These are phyloP conservation scores for Cutaneotrichosporon sp. DNA, from an alignment of 1,284 basidiomycete species.

Conservation along the genomic window DNA sequence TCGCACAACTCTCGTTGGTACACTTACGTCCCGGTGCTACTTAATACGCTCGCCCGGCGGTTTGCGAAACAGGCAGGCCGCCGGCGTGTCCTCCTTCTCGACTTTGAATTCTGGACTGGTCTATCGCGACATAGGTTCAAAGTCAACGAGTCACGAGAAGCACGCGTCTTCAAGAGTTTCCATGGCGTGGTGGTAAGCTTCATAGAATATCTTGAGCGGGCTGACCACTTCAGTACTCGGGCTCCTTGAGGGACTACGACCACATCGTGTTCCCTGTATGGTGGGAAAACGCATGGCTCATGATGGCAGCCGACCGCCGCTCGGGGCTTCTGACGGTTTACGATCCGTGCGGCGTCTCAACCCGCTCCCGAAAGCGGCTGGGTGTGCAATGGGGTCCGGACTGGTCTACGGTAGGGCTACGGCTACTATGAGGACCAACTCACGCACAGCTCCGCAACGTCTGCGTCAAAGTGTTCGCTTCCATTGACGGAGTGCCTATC, in stretches of 20 bases:
- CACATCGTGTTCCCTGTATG: conserved; percentile 2
- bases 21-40: background rate
- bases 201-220: background rate
- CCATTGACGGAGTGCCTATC: background rate
- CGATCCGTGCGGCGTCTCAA: conserved; percentile 1
- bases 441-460: background rate
- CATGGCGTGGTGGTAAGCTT: background rate
- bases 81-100: background rate
- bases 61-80: background rate
- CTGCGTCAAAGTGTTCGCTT: background rate
- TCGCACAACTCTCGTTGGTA: background rate
- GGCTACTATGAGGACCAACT: background rate
- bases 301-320: background rate
- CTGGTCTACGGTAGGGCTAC: background rate
- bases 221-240: background rate
- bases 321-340: background rate
- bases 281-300: background rate
- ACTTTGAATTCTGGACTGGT: background rate
- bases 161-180: background rate
- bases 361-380: background rate
- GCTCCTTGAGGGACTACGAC: background rate
- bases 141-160: background rate
- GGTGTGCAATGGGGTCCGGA: background rate
- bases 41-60: background rate
- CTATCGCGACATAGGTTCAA: background rate